A percentile compares a stretch with the other conserved stretches of the same genome.
Conservation (phyloP, 2,329 filamentous ascomycete genomes). For the Thelonectria discophora region DNA sequence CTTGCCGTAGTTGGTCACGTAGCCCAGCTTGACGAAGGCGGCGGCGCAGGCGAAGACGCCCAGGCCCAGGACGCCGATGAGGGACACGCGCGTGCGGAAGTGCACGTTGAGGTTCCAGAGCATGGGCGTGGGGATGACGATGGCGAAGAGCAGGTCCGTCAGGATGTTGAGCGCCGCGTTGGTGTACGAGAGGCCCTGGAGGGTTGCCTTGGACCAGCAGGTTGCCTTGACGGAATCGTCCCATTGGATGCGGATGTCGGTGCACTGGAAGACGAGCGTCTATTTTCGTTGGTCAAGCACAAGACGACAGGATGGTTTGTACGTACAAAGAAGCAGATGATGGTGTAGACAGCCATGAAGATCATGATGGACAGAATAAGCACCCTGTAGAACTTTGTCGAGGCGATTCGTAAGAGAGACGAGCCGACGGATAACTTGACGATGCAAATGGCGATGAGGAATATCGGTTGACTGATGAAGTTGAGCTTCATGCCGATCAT, state of each 20-base stretch:
- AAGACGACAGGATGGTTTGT: too few species aligned
- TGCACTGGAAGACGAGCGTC: constrained; percentile 59
- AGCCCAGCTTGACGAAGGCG: constrained; percentile 53
- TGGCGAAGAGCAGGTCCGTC: constrained; percentile 52
- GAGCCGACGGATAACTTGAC: constrained; percentile 55
- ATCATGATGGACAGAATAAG: constrained; percentile 50
- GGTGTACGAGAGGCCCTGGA: constrained; percentile 54
- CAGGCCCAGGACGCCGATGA: constrained; percentile 53
- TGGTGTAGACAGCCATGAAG: constrained; percentile 47
- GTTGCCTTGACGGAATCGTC: constrained; percentile 49
- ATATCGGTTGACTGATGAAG: constrained; percentile 56
- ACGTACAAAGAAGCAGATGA: constrained; percentile 50
- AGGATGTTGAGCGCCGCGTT: constrained; percentile 50
- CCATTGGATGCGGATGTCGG: constrained; percentile 56
- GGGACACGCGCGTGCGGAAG: constrained; percentile 49
- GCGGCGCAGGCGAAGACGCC: constrained; percentile 56
- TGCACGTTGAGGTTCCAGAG: constrained; percentile 54
- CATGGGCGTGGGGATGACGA: constrained; percentile 50
- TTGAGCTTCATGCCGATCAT: constrained; percentile 52
- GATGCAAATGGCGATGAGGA: constrained; percentile 51
- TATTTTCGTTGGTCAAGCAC: constrained; percentile 6
- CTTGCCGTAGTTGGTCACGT: constrained; percentile 51
- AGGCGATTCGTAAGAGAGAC: constrained; percentile 53
- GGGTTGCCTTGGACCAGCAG: constrained; percentile 53
- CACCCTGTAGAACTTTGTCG: constrained; percentile 46